Conservation (phyloP, 1,284 basidiomycete species). For the Takashimella tepidaria region DNA sequence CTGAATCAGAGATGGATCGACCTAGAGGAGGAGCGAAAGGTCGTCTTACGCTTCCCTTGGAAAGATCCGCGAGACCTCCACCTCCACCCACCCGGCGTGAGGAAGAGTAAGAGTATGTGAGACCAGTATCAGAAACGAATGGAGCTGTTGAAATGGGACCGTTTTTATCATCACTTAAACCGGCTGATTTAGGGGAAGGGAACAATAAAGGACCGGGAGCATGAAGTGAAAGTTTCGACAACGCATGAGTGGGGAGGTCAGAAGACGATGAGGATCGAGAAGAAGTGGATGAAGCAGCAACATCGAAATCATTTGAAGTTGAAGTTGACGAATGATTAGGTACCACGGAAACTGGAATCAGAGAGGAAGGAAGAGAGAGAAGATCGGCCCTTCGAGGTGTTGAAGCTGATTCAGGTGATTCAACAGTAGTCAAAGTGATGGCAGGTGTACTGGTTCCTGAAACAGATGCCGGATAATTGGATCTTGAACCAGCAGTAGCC, state of each 20-base stretch:
- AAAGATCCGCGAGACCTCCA: not conserved
- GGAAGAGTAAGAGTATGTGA: not conserved
- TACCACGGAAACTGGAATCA: too few species aligned
- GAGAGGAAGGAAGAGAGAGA: not conserved
- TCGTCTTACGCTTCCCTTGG: too few species aligned
- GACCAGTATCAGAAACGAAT: not conserved
- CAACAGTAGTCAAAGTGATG: slow-evolving; percentile 11
- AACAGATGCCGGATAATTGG: too few species aligned
- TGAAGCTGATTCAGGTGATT: slow-evolving; percentile 6
- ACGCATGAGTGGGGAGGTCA: slow-evolving; percentile 14
- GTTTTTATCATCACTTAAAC: not conserved
- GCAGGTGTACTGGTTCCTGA: slow-evolving; percentile 3
- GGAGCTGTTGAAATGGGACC: not conserved
- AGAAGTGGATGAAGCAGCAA: too few species aligned
- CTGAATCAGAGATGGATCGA: slow-evolving; percentile 12
- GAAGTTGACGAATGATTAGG: too few species aligned
- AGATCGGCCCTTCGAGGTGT: not conserved
- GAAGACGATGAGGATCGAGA: slow-evolving; percentile 1
- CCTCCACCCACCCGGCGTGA: too few species aligned
- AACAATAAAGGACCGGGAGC: slow-evolving; percentile 8
- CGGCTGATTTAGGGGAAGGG: slow-evolving; percentile 5
- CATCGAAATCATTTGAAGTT: too few species aligned
- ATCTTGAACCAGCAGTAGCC: too few species aligned
- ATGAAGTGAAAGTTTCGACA: slow-evolving; percentile 12
- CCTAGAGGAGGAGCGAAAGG: not conserved